These are phyloP conservation scores for Psilocybe tampanensis DNA, from an alignment of 768 basidiomycete species.

Conservation along the genomic window DNA sequence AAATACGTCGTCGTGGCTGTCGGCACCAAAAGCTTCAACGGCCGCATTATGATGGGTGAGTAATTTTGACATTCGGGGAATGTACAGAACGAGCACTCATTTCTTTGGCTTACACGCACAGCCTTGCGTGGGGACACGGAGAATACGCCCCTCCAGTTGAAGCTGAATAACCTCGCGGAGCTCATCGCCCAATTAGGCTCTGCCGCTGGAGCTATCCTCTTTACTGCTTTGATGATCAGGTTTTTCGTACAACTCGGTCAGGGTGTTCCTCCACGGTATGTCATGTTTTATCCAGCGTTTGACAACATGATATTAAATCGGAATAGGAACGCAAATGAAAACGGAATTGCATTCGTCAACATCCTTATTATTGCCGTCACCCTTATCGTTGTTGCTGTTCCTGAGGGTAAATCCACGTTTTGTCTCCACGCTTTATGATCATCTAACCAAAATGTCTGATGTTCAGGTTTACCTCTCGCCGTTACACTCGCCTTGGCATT, in stretches of 20 bases:
- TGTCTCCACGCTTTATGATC: not conserved
- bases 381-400: conserved; percentile 54
- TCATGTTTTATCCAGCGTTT: conserved; percentile 1
- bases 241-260: conserved; percentile 90
- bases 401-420: conserved; percentile 38
- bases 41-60: conserved; percentile 96
- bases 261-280: conserved; percentile 56
- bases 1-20: conserved; percentile 91
- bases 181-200: conserved; percentile 92
- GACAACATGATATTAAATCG: not conserved
- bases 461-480: conserved; percentile 84
- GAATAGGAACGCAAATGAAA: conserved; percentile 68
- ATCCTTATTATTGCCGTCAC: conserved; percentile 96
- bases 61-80: not conserved
- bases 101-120: conserved; percentile 27
- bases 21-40: conserved; percentile 92
- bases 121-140: conserved; percentile 87
- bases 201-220: conserved; percentile 79
- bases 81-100: not conserved
- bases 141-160: conserved; percentile 91
- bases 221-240: conserved; percentile 85
- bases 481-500: conserved; percentile 97
- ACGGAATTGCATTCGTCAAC: conserved; percentile 89
- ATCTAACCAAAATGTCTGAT: conserved; percentile 2
- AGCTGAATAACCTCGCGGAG: conserved; percentile 93